These are phyloP conservation scores for Coemansia sp. DNA, from an alignment of 192 early-diverging fungal genomes.

Conservation along the genomic window DNA sequence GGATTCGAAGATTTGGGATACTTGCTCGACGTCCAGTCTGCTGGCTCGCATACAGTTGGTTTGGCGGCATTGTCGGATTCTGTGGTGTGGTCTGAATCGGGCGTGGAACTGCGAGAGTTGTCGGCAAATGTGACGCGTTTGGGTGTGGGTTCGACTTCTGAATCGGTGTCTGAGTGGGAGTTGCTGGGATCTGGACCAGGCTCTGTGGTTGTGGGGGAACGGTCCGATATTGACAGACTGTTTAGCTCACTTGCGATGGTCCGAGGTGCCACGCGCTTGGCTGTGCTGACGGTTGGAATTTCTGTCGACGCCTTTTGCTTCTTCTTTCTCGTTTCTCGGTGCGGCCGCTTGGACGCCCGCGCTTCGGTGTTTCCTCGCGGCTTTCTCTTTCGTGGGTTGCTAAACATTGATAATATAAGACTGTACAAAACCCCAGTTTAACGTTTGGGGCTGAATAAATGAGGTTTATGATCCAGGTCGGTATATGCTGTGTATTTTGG, in stretches of 20 bases:
- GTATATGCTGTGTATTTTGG: too few species aligned
- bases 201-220: too few species aligned
- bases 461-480: too few species aligned
- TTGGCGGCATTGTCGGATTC: neutral
- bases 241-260: neutral
- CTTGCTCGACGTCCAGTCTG: neutral
- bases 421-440: too few species aligned
- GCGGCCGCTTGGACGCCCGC: too few species aligned
- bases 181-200: neutral
- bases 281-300: neutral
- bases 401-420: too few species aligned
- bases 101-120: neutral
- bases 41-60: neutral
- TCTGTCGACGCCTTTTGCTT: neutral
- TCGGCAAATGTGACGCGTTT: constrained; percentile 1
- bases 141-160: too few species aligned
- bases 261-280: neutral
- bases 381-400: too few species aligned
- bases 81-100: neutral
- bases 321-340: too few species aligned
- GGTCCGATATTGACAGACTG: neutral
- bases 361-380: too few species aligned
- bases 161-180: neutral
- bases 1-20: neutral
- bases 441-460: too few species aligned